Conservation (phyloP, 2,329 filamentous ascomycete genomes). For the Leptographium procerum region DNA sequence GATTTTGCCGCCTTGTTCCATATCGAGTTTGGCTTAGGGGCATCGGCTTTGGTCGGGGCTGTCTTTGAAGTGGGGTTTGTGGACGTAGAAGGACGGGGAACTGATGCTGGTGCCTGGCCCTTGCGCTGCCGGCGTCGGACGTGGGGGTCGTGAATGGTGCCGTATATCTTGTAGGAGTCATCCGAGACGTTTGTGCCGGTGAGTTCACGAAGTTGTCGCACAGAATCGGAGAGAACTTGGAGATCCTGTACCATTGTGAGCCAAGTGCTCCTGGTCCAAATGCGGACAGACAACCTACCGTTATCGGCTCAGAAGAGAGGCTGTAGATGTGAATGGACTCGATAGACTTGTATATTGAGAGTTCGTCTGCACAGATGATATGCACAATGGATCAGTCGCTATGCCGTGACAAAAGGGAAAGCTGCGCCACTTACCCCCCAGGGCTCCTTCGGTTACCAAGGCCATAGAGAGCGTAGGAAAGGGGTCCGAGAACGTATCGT, state of each 20-base stretch:
- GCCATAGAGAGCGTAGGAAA: constrained; percentile 48
- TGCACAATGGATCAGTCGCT: not conserved
- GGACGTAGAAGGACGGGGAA: constrained; percentile 6
- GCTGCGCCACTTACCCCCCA: constrained; percentile 43
- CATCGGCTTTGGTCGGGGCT: not conserved
- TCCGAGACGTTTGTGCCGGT: constrained; percentile 47
- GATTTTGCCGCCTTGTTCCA: constrained; percentile 7
- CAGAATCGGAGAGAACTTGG: constrained; percentile 58
- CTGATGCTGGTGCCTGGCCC: constrained; percentile 14
- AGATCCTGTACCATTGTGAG: constrained; percentile 35
- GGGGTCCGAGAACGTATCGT: constrained; percentile 36
- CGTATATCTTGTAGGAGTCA: constrained; percentile 50
- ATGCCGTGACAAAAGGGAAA: not conserved
- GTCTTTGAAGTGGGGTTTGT: constrained; percentile 17
- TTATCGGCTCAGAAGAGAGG: constrained; percentile 57
- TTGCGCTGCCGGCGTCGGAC: constrained; percentile 41
- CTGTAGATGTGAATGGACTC: constrained; percentile 81
- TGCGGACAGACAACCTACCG: constrained; percentile 29
- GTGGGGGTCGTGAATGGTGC: constrained; percentile 62
- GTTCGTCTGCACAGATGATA: constrained; percentile 40
- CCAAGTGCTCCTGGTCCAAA: not conserved
- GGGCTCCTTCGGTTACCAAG: constrained; percentile 59
- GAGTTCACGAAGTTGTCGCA: constrained; percentile 48
- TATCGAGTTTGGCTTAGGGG: constrained; percentile 9
- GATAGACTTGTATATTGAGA: constrained; percentile 60